Conservation (phyloP, 2,329 filamentous ascomycete genomes). For the Epicoccum nigrum region DNA sequence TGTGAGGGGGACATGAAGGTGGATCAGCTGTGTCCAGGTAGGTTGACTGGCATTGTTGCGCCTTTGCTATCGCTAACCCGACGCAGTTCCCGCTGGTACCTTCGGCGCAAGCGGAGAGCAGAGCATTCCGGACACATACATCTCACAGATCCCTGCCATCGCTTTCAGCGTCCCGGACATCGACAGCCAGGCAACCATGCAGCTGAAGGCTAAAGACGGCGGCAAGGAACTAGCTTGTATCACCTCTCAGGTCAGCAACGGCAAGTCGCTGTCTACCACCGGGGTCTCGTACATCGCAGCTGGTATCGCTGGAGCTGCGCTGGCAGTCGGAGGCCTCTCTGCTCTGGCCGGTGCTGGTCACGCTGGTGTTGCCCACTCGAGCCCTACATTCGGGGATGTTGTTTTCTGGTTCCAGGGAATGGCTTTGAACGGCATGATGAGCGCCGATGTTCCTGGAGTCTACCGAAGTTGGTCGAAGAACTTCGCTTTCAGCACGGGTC, state of each 20-base stretch:
- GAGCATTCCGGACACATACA: conserved; percentile 72
- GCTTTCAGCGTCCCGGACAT: conserved; percentile 92
- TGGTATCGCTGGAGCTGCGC: conserved; percentile 82
- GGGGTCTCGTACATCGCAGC: conserved; percentile 84
- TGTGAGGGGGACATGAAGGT: conserved; percentile 73
- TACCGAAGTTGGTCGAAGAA: conserved; percentile 92
- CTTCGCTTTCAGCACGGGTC: conserved; percentile 87
- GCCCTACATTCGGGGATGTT: conserved; percentile 84
- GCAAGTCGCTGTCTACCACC: conserved; percentile 76
- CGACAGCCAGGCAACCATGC: conserved; percentile 79
- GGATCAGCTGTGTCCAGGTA: conserved; percentile 79
- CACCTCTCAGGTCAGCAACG: conserved; percentile 80
- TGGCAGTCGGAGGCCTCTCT: conserved; percentile 74
- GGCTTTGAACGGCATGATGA: conserved; percentile 96
- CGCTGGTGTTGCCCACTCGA: conserved; percentile 64
- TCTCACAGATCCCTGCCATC: conserved; percentile 80
- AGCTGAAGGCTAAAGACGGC: conserved; percentile 68
- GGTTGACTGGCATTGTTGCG: conserved; percentile 32
- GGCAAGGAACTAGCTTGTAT: conserved; percentile 78
- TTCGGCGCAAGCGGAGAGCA: conserved; percentile 78
- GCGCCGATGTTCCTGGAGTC: conserved; percentile 82
- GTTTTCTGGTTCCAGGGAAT: conserved; percentile 91
- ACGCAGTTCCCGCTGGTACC: conserved; percentile 70
- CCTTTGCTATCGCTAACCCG: conserved; percentile 23
- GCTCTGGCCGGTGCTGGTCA: conserved; percentile 65